A percentile compares a stretch with the other conserved stretches of the same genome.
These are phyloP conservation scores for Moniliella sp. DNA, from an alignment of 1,284 basidiomycete genomes.

Conservation along the genomic window DNA sequence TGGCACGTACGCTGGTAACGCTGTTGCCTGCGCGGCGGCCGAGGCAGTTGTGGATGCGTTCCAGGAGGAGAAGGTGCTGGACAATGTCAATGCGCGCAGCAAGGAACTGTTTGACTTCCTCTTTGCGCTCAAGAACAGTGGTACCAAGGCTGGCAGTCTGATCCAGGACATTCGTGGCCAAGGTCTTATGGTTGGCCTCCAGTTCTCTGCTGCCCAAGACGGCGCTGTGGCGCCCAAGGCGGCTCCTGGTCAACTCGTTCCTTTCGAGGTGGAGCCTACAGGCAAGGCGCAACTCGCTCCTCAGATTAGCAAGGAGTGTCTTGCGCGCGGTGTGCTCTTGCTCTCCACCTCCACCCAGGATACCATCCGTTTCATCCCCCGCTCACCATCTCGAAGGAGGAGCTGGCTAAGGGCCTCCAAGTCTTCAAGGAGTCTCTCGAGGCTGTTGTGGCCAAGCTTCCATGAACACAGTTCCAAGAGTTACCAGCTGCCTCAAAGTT, in stretches of 20 bases:
- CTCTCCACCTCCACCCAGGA: constrained; percentile 24
- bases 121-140: constrained; percentile 6
- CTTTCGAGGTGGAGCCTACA: background rate
- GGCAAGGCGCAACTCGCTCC: constrained; percentile 10
- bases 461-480: no score
- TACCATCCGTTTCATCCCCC: constrained; percentile 19
- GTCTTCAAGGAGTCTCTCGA: background rate
- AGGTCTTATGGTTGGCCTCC: constrained; percentile 28
- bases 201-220: constrained; percentile 7
- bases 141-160: constrained; percentile 8
- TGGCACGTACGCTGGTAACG: constrained; percentile 28
- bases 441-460: no score
- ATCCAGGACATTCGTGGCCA: constrained; percentile 26
- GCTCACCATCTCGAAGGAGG: background rate
- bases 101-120: constrained; percentile 20
- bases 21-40: constrained; percentile 23
- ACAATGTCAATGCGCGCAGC: constrained; percentile 16
- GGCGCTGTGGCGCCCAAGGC: background rate
- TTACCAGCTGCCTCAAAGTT: no score
- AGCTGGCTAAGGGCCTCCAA: background rate
- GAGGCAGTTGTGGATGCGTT: constrained; percentile 18
- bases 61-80: constrained; percentile 20
- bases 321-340: constrained; percentile 22
- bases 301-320: constrained; percentile 14
- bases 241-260: background rate